Evolutionary conservation across 1,284 basidiomycete species (phyloP), one percentile per base, ranked within the genome.

Genomic region (Ustilago crameri): DNA sequence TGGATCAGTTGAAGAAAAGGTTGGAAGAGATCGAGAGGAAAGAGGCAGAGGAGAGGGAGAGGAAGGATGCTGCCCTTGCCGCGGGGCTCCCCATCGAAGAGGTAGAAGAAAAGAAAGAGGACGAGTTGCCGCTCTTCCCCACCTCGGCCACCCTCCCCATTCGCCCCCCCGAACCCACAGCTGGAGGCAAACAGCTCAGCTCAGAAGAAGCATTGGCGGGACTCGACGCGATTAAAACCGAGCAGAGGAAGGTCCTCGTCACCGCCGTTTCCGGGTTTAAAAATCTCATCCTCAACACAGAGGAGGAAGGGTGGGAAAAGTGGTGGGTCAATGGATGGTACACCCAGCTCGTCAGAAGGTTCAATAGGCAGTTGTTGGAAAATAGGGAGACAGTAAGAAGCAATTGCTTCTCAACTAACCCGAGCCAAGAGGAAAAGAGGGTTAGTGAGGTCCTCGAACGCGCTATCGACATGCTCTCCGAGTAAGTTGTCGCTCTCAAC

Each of bases 281-380:
- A 17, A 17, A 43, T 14, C 65, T 68, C 35, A 30, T 53, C n/a
- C 35, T 35, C 27, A 50, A 2, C 10, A 23, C 8, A 9, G 4
- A 22, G 20, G 15, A 42, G 10, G 15, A 9, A 42, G 55, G 52
- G 7, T 83, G 80, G 80, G 44, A 62, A 18, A 32, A 52, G 14
- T 83, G 81, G 81, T 83, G 81, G 81, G 30, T 73, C 5, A 38
- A 56, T 22, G 69, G 63, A 8, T 82, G 78, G 79, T 82, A 74
- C 59, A 57, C 32, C 8, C 72, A 76, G 17, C 61, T 76, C 20
- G 57, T 73, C 1, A 34, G 76, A 23, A 35, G 40, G 20, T 81
- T 79, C 49, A 70, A 54, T 30, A 59, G 43, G 22, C 73, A 79
- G 44, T 46, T 81, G 12, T 38, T 65, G 9, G 54, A 75, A 17